Evolutionary conservation across 768 basidiomycete genomes (phyloP).

Genomic region (Podaxis carcinomalis): DNA sequence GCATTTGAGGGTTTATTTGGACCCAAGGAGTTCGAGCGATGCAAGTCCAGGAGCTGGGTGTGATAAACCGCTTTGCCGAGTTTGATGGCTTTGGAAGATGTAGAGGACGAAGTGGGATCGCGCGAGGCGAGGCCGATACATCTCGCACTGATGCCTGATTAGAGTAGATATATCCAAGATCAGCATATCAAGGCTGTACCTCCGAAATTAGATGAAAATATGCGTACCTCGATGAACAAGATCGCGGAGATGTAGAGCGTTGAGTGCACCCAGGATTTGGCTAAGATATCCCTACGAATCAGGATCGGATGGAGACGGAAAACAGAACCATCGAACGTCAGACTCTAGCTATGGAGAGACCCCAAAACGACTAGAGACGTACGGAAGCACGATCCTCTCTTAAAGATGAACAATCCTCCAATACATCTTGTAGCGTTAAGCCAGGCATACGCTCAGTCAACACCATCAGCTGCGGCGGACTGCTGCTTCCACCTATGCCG

Average conservation of each 20-base stretch:
- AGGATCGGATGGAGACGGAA: background rate
- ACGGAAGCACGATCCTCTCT: constrained; percentile 69
- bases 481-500: too few species aligned
- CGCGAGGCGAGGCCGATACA: constrained; percentile 58
- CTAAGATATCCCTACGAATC: constrained; percentile 63
- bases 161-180: background rate
- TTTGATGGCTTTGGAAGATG: constrained; percentile 58
- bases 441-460: constrained; percentile 70
- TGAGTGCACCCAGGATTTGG: constrained; percentile 69
- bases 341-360: background rate
- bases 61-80: constrained; percentile 70
- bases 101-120: constrained; percentile 36
- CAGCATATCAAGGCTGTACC: background rate
- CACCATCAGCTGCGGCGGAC: constrained; percentile 49
- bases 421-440: constrained; percentile 63
- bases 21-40: constrained; percentile 80
- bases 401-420: constrained; percentile 76
- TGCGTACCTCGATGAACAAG: constrained; percentile 65
- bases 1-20: constrained; percentile 22
- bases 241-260: constrained; percentile 58
- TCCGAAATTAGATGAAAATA: background rate
- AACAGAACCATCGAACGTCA: background rate
- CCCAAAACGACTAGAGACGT: constrained; percentile 22
- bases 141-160: constrained; percentile 50
- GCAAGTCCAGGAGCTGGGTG: constrained; percentile 70